These are phyloP conservation scores for Cryptococcus hybrid DNA, from an alignment of 1,284 basidiomycete genomes.

Conservation along the genomic window DNA sequence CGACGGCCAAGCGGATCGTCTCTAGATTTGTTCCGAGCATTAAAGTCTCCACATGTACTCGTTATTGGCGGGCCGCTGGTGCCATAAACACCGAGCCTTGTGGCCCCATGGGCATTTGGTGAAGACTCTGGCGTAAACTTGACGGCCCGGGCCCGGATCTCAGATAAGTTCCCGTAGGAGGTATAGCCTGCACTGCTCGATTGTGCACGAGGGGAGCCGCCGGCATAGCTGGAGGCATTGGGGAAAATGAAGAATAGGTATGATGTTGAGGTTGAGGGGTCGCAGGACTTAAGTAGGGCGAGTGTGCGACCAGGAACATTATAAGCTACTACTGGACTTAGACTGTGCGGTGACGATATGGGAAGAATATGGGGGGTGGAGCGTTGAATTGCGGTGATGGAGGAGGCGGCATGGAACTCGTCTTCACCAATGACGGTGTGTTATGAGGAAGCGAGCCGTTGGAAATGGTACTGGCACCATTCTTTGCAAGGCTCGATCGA, in stretches of 20 bases:
- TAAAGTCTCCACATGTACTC: background rate
- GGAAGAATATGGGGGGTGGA: conserved; percentile 5
- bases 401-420: conserved; percentile 13
- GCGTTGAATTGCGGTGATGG: conserved; percentile 8
- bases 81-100: background rate
- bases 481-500: conserved; percentile 4
- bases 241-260: too few species aligned
- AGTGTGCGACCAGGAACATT: too few species aligned
- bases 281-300: background rate
- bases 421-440: conserved; percentile 7
- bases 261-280: too few species aligned
- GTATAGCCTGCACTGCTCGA: background rate
- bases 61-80: background rate
- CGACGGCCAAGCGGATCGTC: too few species aligned
- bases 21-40: too few species aligned
- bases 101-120: conserved; percentile 8
- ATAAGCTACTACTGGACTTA: too few species aligned
- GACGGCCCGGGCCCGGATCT: conserved; percentile 27
- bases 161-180: conserved; percentile 5
- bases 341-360: too few species aligned
- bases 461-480: background rate
- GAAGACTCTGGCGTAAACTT: conserved; percentile 30
- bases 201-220: background rate
- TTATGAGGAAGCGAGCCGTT: conserved; percentile 1
- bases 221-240: too few species aligned